Evolutionary conservation across 139 green algal genomes (phyloP).

Genomic region (Zygnema cylindricum): DNA sequence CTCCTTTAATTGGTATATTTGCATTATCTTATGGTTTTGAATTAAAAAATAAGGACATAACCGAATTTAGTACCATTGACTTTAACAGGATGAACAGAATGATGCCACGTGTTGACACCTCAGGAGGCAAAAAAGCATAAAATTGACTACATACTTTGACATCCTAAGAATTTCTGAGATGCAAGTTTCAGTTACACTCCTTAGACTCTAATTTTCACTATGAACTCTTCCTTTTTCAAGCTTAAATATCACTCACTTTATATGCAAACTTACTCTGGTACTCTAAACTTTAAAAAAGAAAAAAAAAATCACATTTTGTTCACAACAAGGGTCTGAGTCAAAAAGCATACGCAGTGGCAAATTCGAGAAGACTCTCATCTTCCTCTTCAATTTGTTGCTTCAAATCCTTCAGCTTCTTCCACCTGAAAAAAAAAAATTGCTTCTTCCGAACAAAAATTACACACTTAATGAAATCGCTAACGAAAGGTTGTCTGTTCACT

Average conservation of each 20-base stretch:
- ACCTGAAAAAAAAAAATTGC: slow-evolving; percentile 12
- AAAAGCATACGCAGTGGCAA: slow-evolving; percentile 34
- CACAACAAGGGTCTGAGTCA: neutral
- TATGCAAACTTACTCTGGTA: too few species aligned
- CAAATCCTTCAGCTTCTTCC: slow-evolving; percentile 17
- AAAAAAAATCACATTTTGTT: neutral
- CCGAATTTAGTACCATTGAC: too few species aligned
- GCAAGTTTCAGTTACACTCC: neutral
- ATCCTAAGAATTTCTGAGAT: neutral
- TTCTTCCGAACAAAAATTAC: neutral
- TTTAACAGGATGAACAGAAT: too few species aligned
- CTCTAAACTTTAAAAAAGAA: neutral
- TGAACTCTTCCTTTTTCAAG: neutral
- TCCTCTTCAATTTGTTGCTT: slow-evolving; percentile 12
- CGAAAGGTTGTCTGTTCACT: too few species aligned
- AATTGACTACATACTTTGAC: too few species aligned
- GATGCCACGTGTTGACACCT: too few species aligned
- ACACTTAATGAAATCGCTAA: too few species aligned
- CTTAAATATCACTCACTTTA: too few species aligned
- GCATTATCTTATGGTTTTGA: too few species aligned
- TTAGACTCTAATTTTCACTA: neutral
- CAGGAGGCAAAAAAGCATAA: too few species aligned
- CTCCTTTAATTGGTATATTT: too few species aligned
- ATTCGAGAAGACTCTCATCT: slow-evolving; percentile 11
- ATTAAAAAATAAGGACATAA: too few species aligned